A percentile compares a stretch with the other conserved stretches of the same genome.
phyloP scores from a whole-genome alignment of 768 basidiomycete species.

The Xerocomus potaroensis region DNA sequence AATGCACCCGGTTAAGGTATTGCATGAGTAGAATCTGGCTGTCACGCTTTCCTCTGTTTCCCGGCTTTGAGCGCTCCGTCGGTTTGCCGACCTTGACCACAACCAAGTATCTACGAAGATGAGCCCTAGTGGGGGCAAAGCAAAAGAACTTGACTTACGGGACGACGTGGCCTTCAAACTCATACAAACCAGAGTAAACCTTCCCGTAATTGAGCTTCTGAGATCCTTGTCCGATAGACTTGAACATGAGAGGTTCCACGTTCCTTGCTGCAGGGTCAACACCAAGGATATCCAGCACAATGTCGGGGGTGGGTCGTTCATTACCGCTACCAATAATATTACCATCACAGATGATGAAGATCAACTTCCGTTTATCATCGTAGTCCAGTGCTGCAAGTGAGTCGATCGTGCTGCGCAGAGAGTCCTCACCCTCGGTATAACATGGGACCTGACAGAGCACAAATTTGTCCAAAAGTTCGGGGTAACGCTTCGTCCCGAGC shows the following conservation, averaged over 20 bases:
- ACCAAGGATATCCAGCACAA: slow-evolving; percentile 64
- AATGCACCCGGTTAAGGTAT: slow-evolving; percentile 66
- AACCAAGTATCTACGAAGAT: slow-evolving; percentile 47
- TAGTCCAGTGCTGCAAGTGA: slow-evolving; percentile 61
- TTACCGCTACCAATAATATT: slow-evolving; percentile 71
- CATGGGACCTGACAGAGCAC: slow-evolving; percentile 66
- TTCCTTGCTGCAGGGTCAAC: slow-evolving; percentile 60
- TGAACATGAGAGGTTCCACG: slow-evolving; percentile 63
- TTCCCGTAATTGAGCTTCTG: slow-evolving; percentile 69
- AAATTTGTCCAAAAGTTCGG: slow-evolving; percentile 67
- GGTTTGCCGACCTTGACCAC: slow-evolving; percentile 66
- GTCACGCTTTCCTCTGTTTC: slow-evolving; percentile 67
- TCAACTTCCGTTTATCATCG: slow-evolving; percentile 66
- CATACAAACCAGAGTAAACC: slow-evolving; percentile 66
- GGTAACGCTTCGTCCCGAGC: slow-evolving; percentile 53
- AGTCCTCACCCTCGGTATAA: slow-evolving; percentile 71
- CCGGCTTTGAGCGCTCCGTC: slow-evolving; percentile 59
- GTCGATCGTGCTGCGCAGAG: slow-evolving; percentile 63
- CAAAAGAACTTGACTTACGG: slow-evolving; percentile 38
- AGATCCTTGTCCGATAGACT: slow-evolving; percentile 63
- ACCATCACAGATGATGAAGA: slow-evolving; percentile 65
- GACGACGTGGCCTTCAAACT: slow-evolving; percentile 67
- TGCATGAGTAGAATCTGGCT: slow-evolving; percentile 64
- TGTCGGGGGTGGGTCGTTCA: slow-evolving; percentile 60
- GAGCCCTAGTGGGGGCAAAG: neutral